Evolutionary conservation across 2,329 filamentous ascomycete species (phyloP).

Genomic region (Aspergillus sp.): DNA sequence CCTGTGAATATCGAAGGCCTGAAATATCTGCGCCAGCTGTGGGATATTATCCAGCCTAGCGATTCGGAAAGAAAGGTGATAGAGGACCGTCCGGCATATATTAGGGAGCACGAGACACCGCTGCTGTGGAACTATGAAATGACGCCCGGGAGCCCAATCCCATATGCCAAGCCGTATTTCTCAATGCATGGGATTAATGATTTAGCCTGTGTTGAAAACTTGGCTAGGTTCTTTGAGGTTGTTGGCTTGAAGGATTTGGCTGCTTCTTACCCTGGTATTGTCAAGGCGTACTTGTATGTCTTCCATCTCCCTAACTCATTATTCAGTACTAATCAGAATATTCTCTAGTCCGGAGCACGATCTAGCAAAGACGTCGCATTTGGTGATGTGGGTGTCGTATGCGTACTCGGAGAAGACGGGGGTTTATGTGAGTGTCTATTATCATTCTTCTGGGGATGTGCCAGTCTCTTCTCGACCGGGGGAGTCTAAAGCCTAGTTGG

Average conservation of each 20-base stretch:
- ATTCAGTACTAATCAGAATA: not conserved
- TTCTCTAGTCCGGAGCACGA: not conserved
- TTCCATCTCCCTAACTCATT: not conserved
- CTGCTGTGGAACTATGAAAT: not conserved
- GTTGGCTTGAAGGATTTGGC: not conserved
- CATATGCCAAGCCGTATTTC: slow-evolving; percentile 16
- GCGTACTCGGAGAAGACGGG: slow-evolving; percentile 4
- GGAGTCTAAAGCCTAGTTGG: too few relatives aligned
- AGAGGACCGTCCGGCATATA: not conserved
- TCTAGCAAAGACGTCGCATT: not conserved
- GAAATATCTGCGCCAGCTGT: not conserved
- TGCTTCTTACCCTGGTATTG: not conserved
- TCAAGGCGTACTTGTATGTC: not conserved
- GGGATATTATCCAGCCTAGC: not conserved
- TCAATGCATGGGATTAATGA: slow-evolving; percentile 17
- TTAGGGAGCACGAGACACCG: not conserved
- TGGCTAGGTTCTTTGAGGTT: not conserved
- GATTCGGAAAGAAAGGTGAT: not conserved
- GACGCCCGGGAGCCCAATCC: not conserved
- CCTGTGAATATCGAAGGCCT: not conserved
- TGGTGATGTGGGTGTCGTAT: slow-evolving; percentile 2
- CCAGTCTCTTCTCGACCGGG: too few relatives aligned
- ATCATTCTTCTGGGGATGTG: not conserved
- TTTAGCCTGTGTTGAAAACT: not conserved
- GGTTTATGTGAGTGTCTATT: slow-evolving; percentile 5